These are phyloP conservation scores for Cicer yamashitae DNA, from an alignment of 306 rosid genomes.

Conservation along the genomic window DNA sequence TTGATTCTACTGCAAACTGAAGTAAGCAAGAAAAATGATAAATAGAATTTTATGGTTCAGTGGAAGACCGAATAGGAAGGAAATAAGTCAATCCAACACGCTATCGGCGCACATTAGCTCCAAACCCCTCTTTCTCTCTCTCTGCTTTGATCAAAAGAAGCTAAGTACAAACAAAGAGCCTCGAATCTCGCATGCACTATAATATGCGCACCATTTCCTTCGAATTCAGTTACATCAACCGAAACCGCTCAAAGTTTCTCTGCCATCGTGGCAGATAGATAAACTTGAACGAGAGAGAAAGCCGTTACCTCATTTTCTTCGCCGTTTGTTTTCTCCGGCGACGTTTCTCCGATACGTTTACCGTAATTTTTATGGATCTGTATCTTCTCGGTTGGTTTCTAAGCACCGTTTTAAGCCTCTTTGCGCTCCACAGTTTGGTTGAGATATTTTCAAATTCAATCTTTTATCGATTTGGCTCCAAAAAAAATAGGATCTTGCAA, in stretches of 20 bases:
- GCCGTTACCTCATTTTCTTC: background rate
- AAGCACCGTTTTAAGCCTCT: constrained; percentile 49
- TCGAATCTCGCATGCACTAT: constrained; percentile 36
- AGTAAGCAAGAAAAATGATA: background rate
- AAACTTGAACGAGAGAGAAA: constrained; percentile 4
- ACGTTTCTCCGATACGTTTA: constrained; percentile 45
- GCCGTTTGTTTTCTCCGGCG: constrained; percentile 11
- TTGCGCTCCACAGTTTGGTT: constrained; percentile 52
- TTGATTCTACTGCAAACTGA: background rate
- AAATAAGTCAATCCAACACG: background rate
- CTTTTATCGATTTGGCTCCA: too few relatives aligned
- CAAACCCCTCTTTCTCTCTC: background rate
- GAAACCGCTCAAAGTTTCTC: constrained; percentile 3
- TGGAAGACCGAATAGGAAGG: background rate
- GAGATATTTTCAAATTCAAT: too few relatives aligned
- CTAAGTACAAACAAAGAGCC: constrained; percentile 21
- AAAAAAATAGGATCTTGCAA: too few relatives aligned
- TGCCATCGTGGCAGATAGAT: constrained; percentile 48
- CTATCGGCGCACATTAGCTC: constrained; percentile 5
- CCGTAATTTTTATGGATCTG: constrained; percentile 65
- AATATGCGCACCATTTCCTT: background rate
- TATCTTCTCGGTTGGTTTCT: constrained; percentile 64
- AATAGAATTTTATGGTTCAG: background rate
- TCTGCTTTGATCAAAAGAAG: background rate
- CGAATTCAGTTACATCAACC: constrained; percentile 20